phyloP scores from a whole-genome alignment of 2,329 filamentous ascomycete species.

The Sporothrix schenckii region DNA sequence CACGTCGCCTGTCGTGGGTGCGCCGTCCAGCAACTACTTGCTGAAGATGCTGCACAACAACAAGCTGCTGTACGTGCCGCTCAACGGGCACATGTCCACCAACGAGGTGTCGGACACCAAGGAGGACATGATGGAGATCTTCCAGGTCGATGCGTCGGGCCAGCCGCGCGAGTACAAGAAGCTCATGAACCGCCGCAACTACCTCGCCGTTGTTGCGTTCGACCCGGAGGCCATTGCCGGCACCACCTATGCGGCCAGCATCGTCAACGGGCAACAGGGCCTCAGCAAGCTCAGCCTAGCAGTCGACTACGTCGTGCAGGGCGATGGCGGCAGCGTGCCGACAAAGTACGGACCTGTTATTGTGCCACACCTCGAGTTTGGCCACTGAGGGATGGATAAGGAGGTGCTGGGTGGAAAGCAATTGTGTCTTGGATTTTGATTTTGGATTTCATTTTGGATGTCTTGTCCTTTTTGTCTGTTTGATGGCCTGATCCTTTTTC shows the following conservation, averaged over 20 bases:
- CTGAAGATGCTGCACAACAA: conserved; percentile 95
- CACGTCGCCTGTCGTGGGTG: conserved; percentile 87
- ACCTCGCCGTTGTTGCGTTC: conserved; percentile 89
- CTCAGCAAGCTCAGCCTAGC: conserved; percentile 77
- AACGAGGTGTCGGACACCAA: conserved; percentile 86
- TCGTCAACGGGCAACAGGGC: conserved; percentile 44
- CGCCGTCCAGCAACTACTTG: conserved; percentile 80
- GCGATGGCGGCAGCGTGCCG: conserved; percentile 68
- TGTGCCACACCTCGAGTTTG: conserved; percentile 81
- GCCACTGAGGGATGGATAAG: conserved; percentile 50
- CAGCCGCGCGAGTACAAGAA: conserved; percentile 79
- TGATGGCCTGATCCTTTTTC: not conserved
- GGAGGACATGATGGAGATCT: conserved; percentile 99
- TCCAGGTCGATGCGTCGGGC: conserved; percentile 91
- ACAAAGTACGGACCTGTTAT: conserved; percentile 98
- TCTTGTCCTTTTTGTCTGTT: not conserved
- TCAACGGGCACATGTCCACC: conserved; percentile 77
- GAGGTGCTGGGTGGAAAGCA: not conserved
- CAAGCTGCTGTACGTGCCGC: conserved; percentile 86
- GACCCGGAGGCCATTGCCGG: conserved; percentile 73
- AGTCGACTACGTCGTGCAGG: conserved; percentile 96
- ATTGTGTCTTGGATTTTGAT: not conserved
- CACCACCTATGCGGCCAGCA: conserved; percentile 42
- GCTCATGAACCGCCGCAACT: conserved; percentile 91
- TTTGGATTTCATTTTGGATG: not conserved